Evolutionary conservation across 805 yeast species (phyloP), one percentile per base, ranked within the genome.

Genomic region (Starmera pachycereana): DNA sequence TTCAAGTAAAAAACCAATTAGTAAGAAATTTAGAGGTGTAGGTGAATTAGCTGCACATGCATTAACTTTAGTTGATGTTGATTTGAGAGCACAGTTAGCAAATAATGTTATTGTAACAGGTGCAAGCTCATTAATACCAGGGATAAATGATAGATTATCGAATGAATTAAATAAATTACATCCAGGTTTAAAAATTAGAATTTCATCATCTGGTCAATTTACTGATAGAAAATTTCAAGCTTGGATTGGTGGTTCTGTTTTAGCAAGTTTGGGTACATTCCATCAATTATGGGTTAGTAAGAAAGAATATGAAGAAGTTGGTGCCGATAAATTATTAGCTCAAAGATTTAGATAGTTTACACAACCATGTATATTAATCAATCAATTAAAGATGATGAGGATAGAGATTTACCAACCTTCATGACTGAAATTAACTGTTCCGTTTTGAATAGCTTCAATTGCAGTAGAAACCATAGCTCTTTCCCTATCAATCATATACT

Each of bases 281-380:
- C 97, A 89, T 59, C 97, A 89, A 60, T 65, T 84, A 63, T 89
- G 96, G 96, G 95, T 89, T 2, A 82, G 89, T 33, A 80, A 78
- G 53, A 76, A 74, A 48, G 97, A 89, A 60, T 84, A 81, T 51
- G 87, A 85, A 45, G 96, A 89, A 59, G 86, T 78, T 22, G 97
- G 97, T 6, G 78, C 78, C 11, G 92, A 85, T 41, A 76, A 87
- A 57, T 69, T 89, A 41, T 71, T 86, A 42, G 74, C 75, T 41
- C 90, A 82, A 59, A 72, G 96, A 62, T 88, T 88, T 61, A 79
- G 95, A 62, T 88, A 59, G 54, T 2, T 25, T 7, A 19, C 29
- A 29, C n/a, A n/a, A n/a, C n/a, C n/a, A n/a, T 12, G 18, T 16
- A 19, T 13, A 14, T 40, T 19, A 10, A 7, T 4, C 28, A 30